Evolutionary conservation across 2,329 filamentous ascomycete genomes (phyloP), one percentile per base, ranked within the genome.

Genomic region (Trichoderma sp.): DNA sequence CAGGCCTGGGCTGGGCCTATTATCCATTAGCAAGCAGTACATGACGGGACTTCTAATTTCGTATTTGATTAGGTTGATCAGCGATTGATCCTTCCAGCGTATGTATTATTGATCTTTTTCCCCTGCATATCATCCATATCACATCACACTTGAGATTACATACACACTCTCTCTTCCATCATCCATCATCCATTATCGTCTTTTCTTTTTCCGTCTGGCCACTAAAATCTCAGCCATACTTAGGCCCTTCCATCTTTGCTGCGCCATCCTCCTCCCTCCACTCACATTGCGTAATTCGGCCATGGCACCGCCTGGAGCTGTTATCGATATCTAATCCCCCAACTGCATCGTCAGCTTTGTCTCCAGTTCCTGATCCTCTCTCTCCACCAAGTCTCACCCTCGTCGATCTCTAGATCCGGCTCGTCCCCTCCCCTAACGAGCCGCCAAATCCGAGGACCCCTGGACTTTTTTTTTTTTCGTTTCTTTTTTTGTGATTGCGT

Each of bases 301-400:
- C 26, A 64, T 47, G 61, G 61, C 61, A 47, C 36, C 26, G 14
- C 36, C 18, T 39, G 32, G 21, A 24, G 56, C 53, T 61, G 66
- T 51, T 70, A 70, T 70, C 66, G 66, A 70, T 70, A 70, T 61
- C 36, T 39, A 39, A 39, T 39, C 36, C 66, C 57, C 57, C 26
- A 32, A 60, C 8, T 34, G 28, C 47, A 34, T 66, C 63, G 43
- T 36, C 63, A 65, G 39, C 30, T n/a, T n/a, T 26, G 28, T 51
- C 24, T 43, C 34, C 43, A 26, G 26, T 70, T 70, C 57, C 28
- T 39, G 18, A 58, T 39, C 51, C n/a, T 32, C 36, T 61, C 66
- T 60, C 56, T 70, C 66, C 66, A 61, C 66, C 56, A 70, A 62
- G 66, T 62, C 66, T 61, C 66, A 62, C 66, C 57, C 57, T 70